Evolutionary conservation across 139 green algal species (phyloP).

Genomic region (Pleodorina starrii): DNA sequence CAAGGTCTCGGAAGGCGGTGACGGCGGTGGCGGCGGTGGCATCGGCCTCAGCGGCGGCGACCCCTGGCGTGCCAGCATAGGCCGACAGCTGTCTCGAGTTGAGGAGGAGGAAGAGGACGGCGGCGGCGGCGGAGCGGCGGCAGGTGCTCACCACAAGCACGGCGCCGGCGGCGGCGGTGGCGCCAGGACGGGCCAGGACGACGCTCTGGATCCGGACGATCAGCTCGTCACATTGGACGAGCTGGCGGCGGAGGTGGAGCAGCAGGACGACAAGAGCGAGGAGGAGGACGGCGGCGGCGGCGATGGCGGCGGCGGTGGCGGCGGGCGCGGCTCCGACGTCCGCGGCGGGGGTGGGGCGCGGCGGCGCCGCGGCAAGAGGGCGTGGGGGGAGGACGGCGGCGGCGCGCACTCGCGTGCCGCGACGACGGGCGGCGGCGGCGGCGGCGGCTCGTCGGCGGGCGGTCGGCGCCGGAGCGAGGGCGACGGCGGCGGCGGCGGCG

Average conservation of each 20-base stretch:
- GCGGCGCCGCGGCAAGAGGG: neutral
- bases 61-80: neutral
- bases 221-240: slow-evolving; percentile 38
- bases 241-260: slow-evolving; percentile 41
- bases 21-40: too few species aligned
- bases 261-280: slow-evolving; percentile 7
- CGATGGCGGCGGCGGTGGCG: neutral
- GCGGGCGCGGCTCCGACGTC: neutral
- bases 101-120: slow-evolving; percentile 5
- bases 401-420: neutral
- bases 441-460: neutral
- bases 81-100: neutral
- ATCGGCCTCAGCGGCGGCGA: too few species aligned
- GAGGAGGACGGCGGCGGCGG: neutral
- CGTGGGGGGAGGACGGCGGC: neutral
- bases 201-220: slow-evolving; percentile 33
- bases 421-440: neutral
- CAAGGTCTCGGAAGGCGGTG: too few species aligned
- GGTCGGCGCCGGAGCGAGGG: neutral
- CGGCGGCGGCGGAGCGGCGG: neutral
- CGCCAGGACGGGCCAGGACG: neutral
- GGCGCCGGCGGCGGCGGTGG: neutral
- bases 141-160: neutral
- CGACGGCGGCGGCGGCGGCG: neutral
- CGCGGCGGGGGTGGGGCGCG: neutral